Evolutionary conservation across 176 grass and related monocot species (phyloP), one percentile per base, ranked within the genome.

Genomic region (Oryza meridionalis): DNA sequence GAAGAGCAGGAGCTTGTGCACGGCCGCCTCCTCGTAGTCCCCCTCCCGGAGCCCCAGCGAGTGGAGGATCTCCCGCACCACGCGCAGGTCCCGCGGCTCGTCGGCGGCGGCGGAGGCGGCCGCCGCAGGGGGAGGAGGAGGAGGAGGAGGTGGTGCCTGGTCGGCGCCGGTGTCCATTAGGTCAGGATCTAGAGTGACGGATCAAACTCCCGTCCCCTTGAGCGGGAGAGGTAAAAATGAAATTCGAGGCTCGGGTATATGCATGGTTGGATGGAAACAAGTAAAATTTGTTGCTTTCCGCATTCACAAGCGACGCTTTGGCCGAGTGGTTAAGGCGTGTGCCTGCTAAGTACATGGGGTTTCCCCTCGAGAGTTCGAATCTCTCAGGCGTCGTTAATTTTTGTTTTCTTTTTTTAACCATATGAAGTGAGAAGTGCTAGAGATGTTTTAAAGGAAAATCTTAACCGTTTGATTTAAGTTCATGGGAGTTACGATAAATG

Each of bases 321-420:
- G 96, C 93, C 93, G 96, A 98, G 93, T 98, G 96, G 93, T 98
- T 98, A 96, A 94, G 96, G 96, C 93, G 93, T 99, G 93, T 99
- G 96, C 96, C 96, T 99, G 96, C 96, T 94, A 99, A 99, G 96
- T 99, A 99, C 96, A 99, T 99, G 93, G 91, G 96, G 96, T 96
- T 82, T 96, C 96, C 96, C 96, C 96, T 91, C 96, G 96, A 98
- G 93, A 95, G 96, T 98, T 98, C 96, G 93, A 98, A 98, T 98
- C 96, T 98, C 96, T 98, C 96, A 98, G 93, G 96, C 91, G 96
- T 53, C 22, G 26, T 4, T 5, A 4, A 1, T 40, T 40, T 51
- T 51, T 51, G 15, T 17, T 8, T 40, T 8, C 8, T 40, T 40
- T 6, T 37, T 40, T 40, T 40, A 31, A 31, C 29, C 29, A 31